phyloP scores from a whole-genome alignment of 352 stramenopile genomes.

The Globisporangium spiculum region DNA sequence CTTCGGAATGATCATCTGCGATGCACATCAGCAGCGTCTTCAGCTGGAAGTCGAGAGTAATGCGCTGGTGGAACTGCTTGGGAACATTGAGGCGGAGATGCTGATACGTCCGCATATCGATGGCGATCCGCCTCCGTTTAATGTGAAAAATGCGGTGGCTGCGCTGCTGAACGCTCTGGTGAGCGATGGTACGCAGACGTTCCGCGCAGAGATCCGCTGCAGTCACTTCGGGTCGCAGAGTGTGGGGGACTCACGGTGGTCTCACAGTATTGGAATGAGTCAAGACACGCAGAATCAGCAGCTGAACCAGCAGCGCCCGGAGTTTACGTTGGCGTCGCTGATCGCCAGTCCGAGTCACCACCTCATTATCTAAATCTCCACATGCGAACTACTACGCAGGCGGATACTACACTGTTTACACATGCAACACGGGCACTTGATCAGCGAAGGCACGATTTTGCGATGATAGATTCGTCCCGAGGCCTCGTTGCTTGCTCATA shows the following conservation, averaged over 20 bases:
- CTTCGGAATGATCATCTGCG: constrained; percentile 40
- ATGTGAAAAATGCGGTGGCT: constrained; percentile 25
- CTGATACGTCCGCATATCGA: constrained; percentile 22
- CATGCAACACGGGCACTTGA: no score
- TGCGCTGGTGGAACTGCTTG: constrained; percentile 35
- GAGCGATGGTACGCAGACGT: constrained; percentile 32
- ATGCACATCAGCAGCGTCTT: constrained; percentile 29
- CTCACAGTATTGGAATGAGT: background rate
- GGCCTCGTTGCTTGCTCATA: no score
- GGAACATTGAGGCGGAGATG: constrained; percentile 45
- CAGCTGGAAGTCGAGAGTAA: constrained; percentile 31
- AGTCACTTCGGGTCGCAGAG: constrained; percentile 18
- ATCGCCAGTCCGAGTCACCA: constrained; percentile 3
- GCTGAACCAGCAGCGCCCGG: background rate
- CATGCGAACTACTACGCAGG: no score
- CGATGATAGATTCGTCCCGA: no score
- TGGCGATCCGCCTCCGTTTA: constrained; percentile 11
- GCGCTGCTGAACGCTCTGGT: constrained; percentile 38
- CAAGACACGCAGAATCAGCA: constrained; percentile 2
- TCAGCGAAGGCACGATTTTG: no score
- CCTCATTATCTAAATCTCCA: background rate
- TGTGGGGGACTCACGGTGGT: constrained; percentile 5
- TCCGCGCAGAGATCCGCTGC: constrained; percentile 32
- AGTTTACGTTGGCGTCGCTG: constrained; percentile 9
- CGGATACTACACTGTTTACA: no score